These are phyloP conservation scores for Leccinum variicolor DNA, from an alignment of 768 basidiomycete genomes.

Conservation along the genomic window DNA sequence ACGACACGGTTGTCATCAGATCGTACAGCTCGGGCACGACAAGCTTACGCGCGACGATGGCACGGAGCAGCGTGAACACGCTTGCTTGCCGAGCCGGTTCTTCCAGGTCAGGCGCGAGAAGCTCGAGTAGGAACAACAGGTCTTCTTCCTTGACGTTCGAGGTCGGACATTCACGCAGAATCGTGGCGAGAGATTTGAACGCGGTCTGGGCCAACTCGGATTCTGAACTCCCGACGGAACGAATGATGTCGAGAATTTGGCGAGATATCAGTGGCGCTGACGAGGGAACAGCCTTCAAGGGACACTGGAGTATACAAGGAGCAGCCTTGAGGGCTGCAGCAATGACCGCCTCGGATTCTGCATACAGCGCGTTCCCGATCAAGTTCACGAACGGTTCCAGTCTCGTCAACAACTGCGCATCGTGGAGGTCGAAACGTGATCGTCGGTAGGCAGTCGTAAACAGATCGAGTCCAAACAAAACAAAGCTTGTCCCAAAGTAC, in stretches of 20 bases:
- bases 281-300: constrained; percentile 67
- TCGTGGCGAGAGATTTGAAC: constrained; percentile 78
- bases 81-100: constrained; percentile 82
- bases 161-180: constrained; percentile 85
- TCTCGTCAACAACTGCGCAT: constrained; percentile 69
- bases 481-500: constrained; percentile 51
- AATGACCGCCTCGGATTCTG: constrained; percentile 72
- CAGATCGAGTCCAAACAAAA: constrained; percentile 88
- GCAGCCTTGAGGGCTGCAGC: constrained; percentile 74
- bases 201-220: constrained; percentile 88
- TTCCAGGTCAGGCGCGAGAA: constrained; percentile 87
- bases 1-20: constrained; percentile 88
- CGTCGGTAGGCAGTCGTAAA: constrained; percentile 85
- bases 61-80: constrained; percentile 84
- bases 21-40: constrained; percentile 97
- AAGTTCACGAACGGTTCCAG: constrained; percentile 83
- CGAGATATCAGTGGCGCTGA: constrained; percentile 80
- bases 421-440: constrained; percentile 80
- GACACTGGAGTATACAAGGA: constrained; percentile 79
- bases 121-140: constrained; percentile 79
- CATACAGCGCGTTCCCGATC: constrained; percentile 91
- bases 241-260: constrained; percentile 82
- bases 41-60: constrained; percentile 87
- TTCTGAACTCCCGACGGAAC: constrained; percentile 80
- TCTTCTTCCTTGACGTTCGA: constrained; percentile 88